Percentiles rank a stretch among this genome's conserved stretches.
Conservation (phyloP, 2,329 filamentous ascomycete genomes). For the Cercospora nicotianae region DNA sequence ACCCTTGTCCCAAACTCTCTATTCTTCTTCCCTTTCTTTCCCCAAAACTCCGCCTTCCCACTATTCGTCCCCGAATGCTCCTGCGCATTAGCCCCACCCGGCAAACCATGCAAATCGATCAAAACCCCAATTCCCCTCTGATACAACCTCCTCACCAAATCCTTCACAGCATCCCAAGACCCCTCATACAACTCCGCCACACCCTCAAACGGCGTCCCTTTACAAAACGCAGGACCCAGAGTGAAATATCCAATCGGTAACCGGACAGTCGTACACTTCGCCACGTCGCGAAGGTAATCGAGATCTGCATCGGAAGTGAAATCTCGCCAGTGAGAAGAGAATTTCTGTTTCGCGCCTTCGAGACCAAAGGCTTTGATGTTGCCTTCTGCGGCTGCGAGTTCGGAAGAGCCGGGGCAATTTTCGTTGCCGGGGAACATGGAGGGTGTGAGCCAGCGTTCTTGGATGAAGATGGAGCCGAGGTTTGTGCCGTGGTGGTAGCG, state of each 20-base stretch:
- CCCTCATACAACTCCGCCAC: constrained; percentile 52
- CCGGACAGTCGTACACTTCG: constrained; percentile 58
- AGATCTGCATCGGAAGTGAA: constrained; percentile 55
- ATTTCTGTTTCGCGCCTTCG: constrained; percentile 51
- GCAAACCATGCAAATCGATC: constrained; percentile 60
- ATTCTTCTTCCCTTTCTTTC: constrained; percentile 41
- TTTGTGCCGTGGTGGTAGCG: constrained; percentile 62
- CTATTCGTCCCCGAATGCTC: constrained; percentile 58
- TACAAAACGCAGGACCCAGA: constrained; percentile 53
- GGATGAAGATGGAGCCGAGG: constrained; percentile 60
- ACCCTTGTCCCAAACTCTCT: constrained; percentile 51
- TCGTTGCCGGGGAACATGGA: constrained; percentile 50
- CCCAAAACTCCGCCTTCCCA: constrained; percentile 56
- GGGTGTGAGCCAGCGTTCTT: constrained; percentile 58
- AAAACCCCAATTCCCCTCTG: constrained; percentile 55
- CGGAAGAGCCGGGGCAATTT: constrained; percentile 46
- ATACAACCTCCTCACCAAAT: constrained; percentile 49
- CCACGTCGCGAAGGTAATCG: constrained; percentile 53
- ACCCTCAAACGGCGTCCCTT: constrained; percentile 54
- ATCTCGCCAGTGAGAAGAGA: constrained; percentile 56
- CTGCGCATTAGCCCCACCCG: constrained; percentile 58
- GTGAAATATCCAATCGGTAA: constrained; percentile 62
- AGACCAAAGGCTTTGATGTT: constrained; percentile 51
- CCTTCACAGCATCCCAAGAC: constrained; percentile 55
- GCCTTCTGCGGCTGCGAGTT: constrained; percentile 54